phyloP scores from a whole-genome alignment of 1,139 yeast genomes.

The Suhomyces bokatorum region DNA sequence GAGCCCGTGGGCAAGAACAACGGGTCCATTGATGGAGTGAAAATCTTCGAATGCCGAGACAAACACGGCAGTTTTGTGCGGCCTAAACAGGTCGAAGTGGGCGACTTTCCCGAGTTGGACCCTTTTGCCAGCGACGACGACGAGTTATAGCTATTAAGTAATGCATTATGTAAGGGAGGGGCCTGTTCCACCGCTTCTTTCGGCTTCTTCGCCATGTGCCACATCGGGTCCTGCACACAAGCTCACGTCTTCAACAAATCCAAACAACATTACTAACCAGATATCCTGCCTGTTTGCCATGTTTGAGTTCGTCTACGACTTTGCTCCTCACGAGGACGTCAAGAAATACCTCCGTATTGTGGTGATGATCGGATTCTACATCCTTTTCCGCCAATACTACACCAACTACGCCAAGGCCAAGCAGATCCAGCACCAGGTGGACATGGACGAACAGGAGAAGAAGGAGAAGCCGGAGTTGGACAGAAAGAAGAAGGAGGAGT shows the following conservation, averaged over 20 bases:
- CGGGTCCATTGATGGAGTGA: conserved; percentile 38
- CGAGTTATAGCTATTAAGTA: conserved; percentile 17
- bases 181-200: not conserved
- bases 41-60: conserved; percentile 35
- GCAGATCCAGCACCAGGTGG: conserved; percentile 53
- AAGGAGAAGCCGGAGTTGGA: conserved; percentile 35
- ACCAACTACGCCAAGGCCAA: conserved; percentile 48
- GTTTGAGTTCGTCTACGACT: conserved; percentile 40
- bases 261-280: not conserved
- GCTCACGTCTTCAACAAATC: not conserved
- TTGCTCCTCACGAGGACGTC: conserved; percentile 37
- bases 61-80: conserved; percentile 54
- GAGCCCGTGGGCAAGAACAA: conserved; percentile 51
- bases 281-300: conserved; percentile 15
- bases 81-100: conserved; percentile 52
- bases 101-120: conserved; percentile 51
- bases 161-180: not conserved
- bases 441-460: conserved; percentile 46
- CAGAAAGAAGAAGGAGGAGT: conserved; percentile 30
- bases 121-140: conserved; percentile 45
- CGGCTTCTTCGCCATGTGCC: no score
- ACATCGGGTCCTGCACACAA: conserved; percentile 9
- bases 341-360: conserved; percentile 41
- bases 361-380: conserved; percentile 37
- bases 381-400: conserved; percentile 40